Evolutionary conservation across 1,284 basidiomycete genomes (phyloP), one percentile per base, ranked within the genome.

Genomic region (Meira miltonrushii): DNA sequence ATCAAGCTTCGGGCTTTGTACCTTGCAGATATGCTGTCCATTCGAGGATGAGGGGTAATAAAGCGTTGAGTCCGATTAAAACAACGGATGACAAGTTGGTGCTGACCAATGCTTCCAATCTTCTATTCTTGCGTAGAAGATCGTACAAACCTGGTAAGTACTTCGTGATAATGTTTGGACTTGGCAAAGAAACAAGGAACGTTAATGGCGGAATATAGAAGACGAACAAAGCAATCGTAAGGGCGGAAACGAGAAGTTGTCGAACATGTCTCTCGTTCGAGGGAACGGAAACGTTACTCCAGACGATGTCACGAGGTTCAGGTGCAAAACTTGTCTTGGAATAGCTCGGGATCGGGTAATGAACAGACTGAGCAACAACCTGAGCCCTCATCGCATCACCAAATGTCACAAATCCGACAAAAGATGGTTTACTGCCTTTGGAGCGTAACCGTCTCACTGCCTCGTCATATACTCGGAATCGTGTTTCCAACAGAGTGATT

Each of bases 271-370:
- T 60, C 33, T 74, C 72, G 56, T 60, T 65, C 80, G 38, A 82
- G 76, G 3, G 82, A 79, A 0, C 87, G 84, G 59, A 88, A 79
- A 97, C 87, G 71, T 91, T 93, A 44, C 85, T 83, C 95, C 94
- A 98, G 17, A 96, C 86, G 59, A 98, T 89, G 77, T 98, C 94
- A 47, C 94, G 85, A 9, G 94, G 94, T 77, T 98, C 94, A 0
- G 92, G 93, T 0, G 94, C 93, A 67, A 72, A 71, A 13, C 57
- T 56, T 0, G 75, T 74, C 0, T 57, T 43, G 47, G 67, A 72
- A 39, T 59, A 64, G 15, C 67, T 70, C 1, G 77, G 75, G 33
- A 69, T 60, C 1, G 69, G 72, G n/a, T 73, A 77, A 77, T 93
- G 89, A 0, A 88, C 89, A 0, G 87, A 84, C 79, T 97, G 94